A percentile compares a stretch with the other conserved stretches of the same genome.
phyloP scores from a whole-genome alignment of 1,284 basidiomycete species.

The Fomitopsis schrenkii region DNA sequence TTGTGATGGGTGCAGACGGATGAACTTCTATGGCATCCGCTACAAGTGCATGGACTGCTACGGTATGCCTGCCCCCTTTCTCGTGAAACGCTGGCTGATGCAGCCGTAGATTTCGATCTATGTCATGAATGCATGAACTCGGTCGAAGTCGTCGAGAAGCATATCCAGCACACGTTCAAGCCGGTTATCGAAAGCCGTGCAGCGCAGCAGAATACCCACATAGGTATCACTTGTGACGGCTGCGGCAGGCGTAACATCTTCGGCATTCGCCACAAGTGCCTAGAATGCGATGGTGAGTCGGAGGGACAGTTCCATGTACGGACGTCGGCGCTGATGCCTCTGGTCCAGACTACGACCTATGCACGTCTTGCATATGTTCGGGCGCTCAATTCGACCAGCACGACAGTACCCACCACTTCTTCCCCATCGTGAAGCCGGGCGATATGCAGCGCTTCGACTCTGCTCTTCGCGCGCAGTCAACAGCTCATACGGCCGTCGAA shows the following conservation, averaged over 20 bases:
- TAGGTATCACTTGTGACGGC: slow-evolving; percentile 53
- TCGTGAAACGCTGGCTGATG: slow-evolving; percentile 11
- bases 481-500: slow-evolving; percentile 11
- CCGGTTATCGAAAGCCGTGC: slow-evolving; percentile 4
- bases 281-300: slow-evolving; percentile 43
- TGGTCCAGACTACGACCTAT: slow-evolving; percentile 62
- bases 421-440: slow-evolving; percentile 2
- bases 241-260: slow-evolving; percentile 62
- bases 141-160: neutral
- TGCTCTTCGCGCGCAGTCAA: slow-evolving; percentile 28
- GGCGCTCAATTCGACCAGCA: slow-evolving; percentile 28
- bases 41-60: slow-evolving; percentile 72
- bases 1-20: slow-evolving; percentile 44
- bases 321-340: neutral
- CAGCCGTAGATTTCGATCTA: slow-evolving; percentile 11
- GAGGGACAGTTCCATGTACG: neutral
- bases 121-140: slow-evolving; percentile 11
- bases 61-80: slow-evolving; percentile 30
- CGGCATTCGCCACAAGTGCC: slow-evolving; percentile 51
- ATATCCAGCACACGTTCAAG: slow-evolving; percentile 11
- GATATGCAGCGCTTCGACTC: slow-evolving; percentile 8
- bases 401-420: slow-evolving; percentile 10
- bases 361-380: slow-evolving; percentile 54
- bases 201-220: slow-evolving; percentile 22
- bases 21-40: slow-evolving; percentile 51